A percentile compares a stretch with the other conserved stretches of the same genome.
Evolutionary conservation across 257 asterid genomes (phyloP).

Genomic region (Scutellaria minor): DNA sequence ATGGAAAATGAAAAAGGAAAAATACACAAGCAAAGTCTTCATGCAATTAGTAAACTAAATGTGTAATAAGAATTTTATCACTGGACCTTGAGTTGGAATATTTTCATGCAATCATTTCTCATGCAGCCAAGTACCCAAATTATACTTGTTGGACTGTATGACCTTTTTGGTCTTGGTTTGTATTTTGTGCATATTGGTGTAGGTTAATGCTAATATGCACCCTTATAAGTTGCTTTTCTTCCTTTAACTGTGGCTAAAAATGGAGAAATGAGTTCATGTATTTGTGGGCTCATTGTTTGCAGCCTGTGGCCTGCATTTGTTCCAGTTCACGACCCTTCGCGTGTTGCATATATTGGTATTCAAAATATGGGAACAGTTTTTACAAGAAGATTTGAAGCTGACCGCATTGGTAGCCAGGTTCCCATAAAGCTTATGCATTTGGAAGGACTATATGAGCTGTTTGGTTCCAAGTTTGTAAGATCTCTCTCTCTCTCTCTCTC

Average conservation of each 20-base stretch:
- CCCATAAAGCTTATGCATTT: conserved; percentile 96
- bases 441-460: conserved; percentile 95
- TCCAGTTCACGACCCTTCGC: conserved; percentile 98
- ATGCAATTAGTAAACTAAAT: neutral
- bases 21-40: neutral
- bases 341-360: conserved; percentile 92
- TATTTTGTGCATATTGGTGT: conserved; percentile 26
- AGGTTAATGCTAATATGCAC: conserved; percentile 25
- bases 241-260: conserved; percentile 25
- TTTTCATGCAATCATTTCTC: conserved; percentile 13
- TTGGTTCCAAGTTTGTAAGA: conserved; percentile 79
- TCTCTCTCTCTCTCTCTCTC: conserved; percentile 29
- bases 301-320: conserved; percentile 99
- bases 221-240: conserved; percentile 1
- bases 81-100: conserved; percentile 19
- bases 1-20: neutral
- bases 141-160: conserved; percentile 17
- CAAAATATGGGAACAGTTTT: conserved; percentile 96
- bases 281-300: conserved; percentile 45
- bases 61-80: conserved; percentile 2
- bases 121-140: conserved; percentile 7
- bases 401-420: conserved; percentile 90
- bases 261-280: conserved; percentile 28
- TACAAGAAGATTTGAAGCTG: conserved; percentile 97
- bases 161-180: conserved; percentile 23